These are phyloP conservation scores for Fusarium sp. DNA, from an alignment of 2,329 filamentous ascomycete genomes.

Conservation along the genomic window DNA sequence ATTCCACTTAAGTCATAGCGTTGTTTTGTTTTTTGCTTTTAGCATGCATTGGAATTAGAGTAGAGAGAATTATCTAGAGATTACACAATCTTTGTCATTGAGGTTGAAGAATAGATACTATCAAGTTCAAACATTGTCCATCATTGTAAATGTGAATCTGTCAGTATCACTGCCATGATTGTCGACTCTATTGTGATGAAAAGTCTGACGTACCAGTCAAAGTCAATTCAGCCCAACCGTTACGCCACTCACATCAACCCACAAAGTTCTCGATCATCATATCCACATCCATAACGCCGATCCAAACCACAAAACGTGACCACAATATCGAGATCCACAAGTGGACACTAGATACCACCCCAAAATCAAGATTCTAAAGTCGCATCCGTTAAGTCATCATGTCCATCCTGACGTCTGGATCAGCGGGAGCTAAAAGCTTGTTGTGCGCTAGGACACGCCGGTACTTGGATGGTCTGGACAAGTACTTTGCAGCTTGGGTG, in stretches of 20 bases:
- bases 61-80: neutral
- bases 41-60: slow-evolving; percentile 5
- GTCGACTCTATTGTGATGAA: too few species aligned
- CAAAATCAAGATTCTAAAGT: slow-evolving; percentile 1
- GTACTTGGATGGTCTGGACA: neutral
- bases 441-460: neutral
- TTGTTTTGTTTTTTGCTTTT: slow-evolving; percentile 2
- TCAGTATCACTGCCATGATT: neutral
- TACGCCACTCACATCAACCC: neutral
- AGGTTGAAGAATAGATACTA: slow-evolving; percentile 11
- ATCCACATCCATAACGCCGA: neutral
- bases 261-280: neutral
- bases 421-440: slow-evolving; percentile 9
- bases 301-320: neutral
- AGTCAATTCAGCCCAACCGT: neutral
- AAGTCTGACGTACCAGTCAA: neutral
- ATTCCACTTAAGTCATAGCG: slow-evolving; percentile 34
- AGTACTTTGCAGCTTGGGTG: neutral
- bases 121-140: neutral
- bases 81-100: neutral
- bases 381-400: neutral
- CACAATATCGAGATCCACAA: neutral
- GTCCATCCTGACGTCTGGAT: slow-evolving; percentile 10
- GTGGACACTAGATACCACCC: neutral
- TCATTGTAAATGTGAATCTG: neutral